Evolutionary conservation across 1,284 basidiomycete genomes (phyloP).

Genomic region (Ganoderma lingzhi): DNA sequence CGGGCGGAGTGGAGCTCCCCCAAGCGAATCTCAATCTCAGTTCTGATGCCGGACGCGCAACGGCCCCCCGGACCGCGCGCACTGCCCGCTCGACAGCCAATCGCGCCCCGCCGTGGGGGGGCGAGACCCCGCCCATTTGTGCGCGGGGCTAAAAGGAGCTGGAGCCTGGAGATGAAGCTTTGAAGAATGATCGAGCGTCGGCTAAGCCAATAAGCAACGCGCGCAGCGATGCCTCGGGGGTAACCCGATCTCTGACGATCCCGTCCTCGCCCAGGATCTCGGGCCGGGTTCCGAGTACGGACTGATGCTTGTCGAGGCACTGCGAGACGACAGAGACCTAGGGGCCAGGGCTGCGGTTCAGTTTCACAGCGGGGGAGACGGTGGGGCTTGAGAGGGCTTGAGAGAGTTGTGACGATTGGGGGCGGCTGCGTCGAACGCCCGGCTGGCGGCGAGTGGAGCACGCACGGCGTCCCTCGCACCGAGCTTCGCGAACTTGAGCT

Average conservation of each 20-base stretch:
- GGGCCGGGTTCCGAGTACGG: constrained; percentile 14
- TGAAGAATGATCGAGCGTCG: constrained; percentile 4
- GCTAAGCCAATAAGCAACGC: constrained; percentile 5
- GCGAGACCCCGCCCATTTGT: background rate
- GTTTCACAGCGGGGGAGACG: background rate
- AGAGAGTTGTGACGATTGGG: background rate
- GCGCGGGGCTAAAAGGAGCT: background rate
- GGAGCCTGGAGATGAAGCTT: no score
- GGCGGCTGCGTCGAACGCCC: background rate
- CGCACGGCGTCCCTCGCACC: background rate
- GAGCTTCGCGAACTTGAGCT: background rate
- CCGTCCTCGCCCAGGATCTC: constrained; percentile 18
- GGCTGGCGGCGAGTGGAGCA: background rate
- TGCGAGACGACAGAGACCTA: no score
- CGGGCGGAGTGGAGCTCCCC: background rate
- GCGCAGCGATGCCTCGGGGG: constrained; percentile 8
- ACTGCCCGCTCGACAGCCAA: background rate
- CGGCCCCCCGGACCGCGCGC: background rate
- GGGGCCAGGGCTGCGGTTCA: background rate
- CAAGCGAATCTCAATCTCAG: constrained; percentile 1
- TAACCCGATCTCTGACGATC: constrained; percentile 11
- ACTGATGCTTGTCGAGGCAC: background rate
- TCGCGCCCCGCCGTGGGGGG: background rate
- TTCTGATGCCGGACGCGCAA: background rate
- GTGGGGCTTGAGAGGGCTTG: no score